Percentiles rank a stretch among this genome's conserved stretches.
Evolutionary conservation across 305 asterid species (phyloP).

Genomic region (Coffea humblotiana): DNA sequence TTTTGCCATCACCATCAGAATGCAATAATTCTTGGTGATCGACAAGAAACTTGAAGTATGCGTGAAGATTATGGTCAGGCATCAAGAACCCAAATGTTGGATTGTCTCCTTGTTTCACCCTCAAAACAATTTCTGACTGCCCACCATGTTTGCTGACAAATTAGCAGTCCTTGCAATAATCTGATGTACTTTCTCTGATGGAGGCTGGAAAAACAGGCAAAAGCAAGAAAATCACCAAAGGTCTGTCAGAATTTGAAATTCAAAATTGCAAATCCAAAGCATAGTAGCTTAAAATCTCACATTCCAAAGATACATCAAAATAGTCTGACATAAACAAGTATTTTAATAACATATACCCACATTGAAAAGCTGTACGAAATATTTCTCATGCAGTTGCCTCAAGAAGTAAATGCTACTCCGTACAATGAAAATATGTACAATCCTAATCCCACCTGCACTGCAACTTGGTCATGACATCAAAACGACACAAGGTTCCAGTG

Average conservation of each 20-base stretch:
- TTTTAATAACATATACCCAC: slow-evolving; percentile 28
- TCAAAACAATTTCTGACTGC: slow-evolving; percentile 85
- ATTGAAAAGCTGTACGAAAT: slow-evolving; percentile 21
- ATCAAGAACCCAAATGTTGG: slow-evolving; percentile 93
- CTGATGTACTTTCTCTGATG: slow-evolving; percentile 83
- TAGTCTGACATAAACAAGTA: slow-evolving; percentile 6
- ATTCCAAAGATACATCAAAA: slow-evolving; percentile 17
- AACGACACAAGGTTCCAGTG: slow-evolving; percentile 86
- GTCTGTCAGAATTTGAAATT: slow-evolving; percentile 27
- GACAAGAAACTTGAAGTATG: slow-evolving; percentile 86
- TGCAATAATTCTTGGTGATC: slow-evolving; percentile 71
- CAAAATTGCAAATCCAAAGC: slow-evolving; percentile 21
- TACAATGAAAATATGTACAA: slow-evolving; percentile 47
- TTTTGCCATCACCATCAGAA: slow-evolving; percentile 44
- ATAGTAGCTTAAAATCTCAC: slow-evolving; percentile 15
- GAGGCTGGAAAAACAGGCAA: slow-evolving; percentile 59
- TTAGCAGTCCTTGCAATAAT: slow-evolving; percentile 87
- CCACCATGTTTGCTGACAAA: slow-evolving; percentile 93
- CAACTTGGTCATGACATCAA: slow-evolving; percentile 76
- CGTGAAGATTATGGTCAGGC: slow-evolving; percentile 86
- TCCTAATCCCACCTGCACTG: slow-evolving; percentile 98
- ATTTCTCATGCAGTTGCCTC: slow-evolving; percentile 38
- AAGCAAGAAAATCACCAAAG: slow-evolving; percentile 16
- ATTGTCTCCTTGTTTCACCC: slow-evolving; percentile 94
- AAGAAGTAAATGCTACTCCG: slow-evolving; percentile 53